Conservation (phyloP, 257 asterid genomes). For the Scutellaria galericulata region DNA sequence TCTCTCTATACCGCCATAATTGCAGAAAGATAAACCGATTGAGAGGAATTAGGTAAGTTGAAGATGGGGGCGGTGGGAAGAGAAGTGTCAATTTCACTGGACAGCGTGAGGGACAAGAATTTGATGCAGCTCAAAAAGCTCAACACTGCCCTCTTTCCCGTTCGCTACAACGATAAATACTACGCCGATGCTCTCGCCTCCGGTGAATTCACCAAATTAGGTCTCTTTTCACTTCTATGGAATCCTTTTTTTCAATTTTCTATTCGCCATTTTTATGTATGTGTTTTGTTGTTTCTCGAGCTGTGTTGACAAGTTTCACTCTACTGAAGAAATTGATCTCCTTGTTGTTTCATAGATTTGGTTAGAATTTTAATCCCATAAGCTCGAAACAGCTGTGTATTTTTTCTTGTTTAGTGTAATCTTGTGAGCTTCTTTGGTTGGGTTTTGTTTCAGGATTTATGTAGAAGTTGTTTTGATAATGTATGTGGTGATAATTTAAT, state of each 20-base stretch:
- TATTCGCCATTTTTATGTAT: background rate
- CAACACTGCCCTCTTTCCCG: constrained; percentile 85
- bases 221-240: constrained; percentile 40
- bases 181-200: constrained; percentile 88
- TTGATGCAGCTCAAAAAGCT: constrained; percentile 94
- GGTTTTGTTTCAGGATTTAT: constrained; percentile 8
- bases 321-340: background rate
- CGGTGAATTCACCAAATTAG: constrained; percentile 88
- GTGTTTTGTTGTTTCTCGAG: background rate
- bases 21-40: constrained; percentile 24
- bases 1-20: constrained; percentile 1
- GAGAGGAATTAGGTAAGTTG: constrained; percentile 33
- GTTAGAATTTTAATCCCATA: background rate
- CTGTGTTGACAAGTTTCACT: constrained; percentile 2
- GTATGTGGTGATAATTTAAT: background rate
- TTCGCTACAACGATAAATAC: constrained; percentile 89
- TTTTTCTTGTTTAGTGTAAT: background rate
- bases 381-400: background rate
- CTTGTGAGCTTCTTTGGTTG: background rate
- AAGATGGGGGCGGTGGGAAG: constrained; percentile 69
- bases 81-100: constrained; percentile 72
- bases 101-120: constrained; percentile 87
- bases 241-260: background rate
- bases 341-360: constrained; percentile 7
- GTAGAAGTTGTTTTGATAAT: background rate